Evolutionary conservation across 2,329 filamentous ascomycete species (phyloP).

Genomic region (Amesomyces nigricolor): DNA sequence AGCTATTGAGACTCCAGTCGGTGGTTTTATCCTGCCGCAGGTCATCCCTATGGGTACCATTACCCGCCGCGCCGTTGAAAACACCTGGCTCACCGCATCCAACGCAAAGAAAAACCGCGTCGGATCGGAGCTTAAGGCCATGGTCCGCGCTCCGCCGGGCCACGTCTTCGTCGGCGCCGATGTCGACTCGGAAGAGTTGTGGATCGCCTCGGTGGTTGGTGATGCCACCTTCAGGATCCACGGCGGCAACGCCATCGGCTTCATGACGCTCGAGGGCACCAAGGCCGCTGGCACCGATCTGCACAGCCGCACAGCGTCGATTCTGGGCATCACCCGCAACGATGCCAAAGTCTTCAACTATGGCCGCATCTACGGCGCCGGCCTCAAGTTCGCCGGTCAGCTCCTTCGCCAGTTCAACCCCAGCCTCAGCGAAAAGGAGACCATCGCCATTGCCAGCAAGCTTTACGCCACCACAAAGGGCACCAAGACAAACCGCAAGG

Average conservation of each 20-base stretch:
- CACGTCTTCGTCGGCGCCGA: constrained; percentile 95
- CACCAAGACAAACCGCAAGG: constrained; percentile 69
- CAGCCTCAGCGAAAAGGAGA: constrained; percentile 70
- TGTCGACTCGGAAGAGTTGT: constrained; percentile 94
- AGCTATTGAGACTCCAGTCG: constrained; percentile 24
- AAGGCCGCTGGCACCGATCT: constrained; percentile 91
- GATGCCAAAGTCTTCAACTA: constrained; percentile 99
- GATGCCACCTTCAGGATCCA: constrained; percentile 94
- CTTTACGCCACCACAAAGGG: constrained; percentile 90
- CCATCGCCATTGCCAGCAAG: constrained; percentile 66
- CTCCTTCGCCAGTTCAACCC: constrained; percentile 93
- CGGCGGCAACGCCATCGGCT: constrained; percentile 93
- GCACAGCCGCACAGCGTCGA: constrained; percentile 87
- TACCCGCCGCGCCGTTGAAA: constrained; percentile 88
- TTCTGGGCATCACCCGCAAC: constrained; percentile 89
- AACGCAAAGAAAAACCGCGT: constrained; percentile 96
- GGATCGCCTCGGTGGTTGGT: constrained; percentile 93
- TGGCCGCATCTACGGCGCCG: constrained; percentile 96
- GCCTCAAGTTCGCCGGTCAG: constrained; percentile 85
- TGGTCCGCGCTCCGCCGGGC: constrained; percentile 86
- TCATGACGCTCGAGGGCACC: constrained; percentile 97
- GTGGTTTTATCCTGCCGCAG: constrained; percentile 89
- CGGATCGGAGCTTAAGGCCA: constrained; percentile 92
- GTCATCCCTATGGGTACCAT: constrained; percentile 98
- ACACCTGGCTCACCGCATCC: constrained; percentile 95